Conservation (phyloP, 1,284 basidiomycete species). For the Heterobasidion parviporum region DNA sequence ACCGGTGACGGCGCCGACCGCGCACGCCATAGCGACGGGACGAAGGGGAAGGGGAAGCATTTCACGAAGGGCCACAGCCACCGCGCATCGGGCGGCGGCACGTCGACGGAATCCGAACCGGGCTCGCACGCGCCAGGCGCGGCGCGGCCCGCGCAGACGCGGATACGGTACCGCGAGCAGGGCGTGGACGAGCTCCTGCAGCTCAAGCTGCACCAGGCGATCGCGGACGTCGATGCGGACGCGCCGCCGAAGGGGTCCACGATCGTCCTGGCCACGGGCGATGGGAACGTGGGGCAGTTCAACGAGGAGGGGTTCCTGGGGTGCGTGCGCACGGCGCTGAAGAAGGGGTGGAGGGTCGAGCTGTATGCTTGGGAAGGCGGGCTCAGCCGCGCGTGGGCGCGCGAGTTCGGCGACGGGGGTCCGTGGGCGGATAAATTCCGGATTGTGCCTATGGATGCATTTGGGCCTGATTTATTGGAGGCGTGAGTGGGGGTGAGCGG, state of each 20-base stretch:
- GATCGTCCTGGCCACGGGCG: slow-evolving; percentile 83
- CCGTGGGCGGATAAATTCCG: slow-evolving; percentile 17
- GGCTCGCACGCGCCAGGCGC: slow-evolving; percentile 8
- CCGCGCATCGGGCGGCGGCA: slow-evolving; percentile 15
- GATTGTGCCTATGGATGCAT: slow-evolving; percentile 22
- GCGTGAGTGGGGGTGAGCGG: slow-evolving; percentile 8
- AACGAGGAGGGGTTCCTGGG: slow-evolving; percentile 84
- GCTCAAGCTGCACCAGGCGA: slow-evolving; percentile 1
- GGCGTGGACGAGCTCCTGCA: slow-evolving; percentile 2
- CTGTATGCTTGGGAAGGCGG: slow-evolving; percentile 80
- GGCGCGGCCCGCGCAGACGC: slow-evolving; percentile 4
- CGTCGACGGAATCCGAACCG: slow-evolving; percentile 18
- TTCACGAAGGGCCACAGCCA: slow-evolving; percentile 11
- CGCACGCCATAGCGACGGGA: slow-evolving; percentile 20
- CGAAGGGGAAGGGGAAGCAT: slow-evolving; percentile 11
- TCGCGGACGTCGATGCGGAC: slow-evolving; percentile 30
- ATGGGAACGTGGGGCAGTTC: slow-evolving; percentile 83
- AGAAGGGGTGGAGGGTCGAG: slow-evolving; percentile 83
- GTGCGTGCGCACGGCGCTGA: slow-evolving; percentile 72
- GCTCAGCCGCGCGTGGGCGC: slow-evolving; percentile 62
- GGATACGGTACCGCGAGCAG: slow-evolving; percentile 5
- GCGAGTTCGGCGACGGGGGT: slow-evolving; percentile 36
- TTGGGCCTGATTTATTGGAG: slow-evolving; percentile 24
- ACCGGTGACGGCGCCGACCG: slow-evolving; percentile 53
- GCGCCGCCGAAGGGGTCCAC: slow-evolving; percentile 55